Base-by-base conservation (phyloP, 2,329 filamentous ascomycete genomes). In the Colletotrichum lindemuthianum region DNA sequence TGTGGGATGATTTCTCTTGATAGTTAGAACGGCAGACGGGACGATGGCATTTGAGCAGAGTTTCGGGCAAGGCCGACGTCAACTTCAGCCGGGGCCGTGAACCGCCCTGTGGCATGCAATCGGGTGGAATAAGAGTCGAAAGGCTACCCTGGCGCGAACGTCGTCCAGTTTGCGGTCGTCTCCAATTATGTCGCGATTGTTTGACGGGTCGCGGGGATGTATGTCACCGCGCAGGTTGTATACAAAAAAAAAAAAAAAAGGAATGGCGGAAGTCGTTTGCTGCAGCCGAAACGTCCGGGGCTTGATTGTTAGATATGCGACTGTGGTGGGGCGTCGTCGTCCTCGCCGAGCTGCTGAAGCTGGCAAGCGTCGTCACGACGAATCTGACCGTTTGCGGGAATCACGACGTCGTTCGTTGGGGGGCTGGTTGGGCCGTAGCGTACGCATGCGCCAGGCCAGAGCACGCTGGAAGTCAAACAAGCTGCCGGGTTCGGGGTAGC, bases 11-110 rank as follows among this genome's bases (percentile, higher is more conserved):
- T 48, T 51, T 56, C 49, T 61, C 51, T 56, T 56, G 16, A 36
- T 60, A 59, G 24, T 51, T 47, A 13, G 43, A 48, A 50, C 40
- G 52, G 11, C n/a, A 47, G 45, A 56, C 41, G 47, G 39, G 61
- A 61, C 45, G 51, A 61, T 51, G 40, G 58, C 61, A 65, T 65
- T 48, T 61, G 51, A 36, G 40, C 57, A 60, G 36, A 51, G 24
- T 51, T 56, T 36, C 45, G 61, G 57, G 57, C 8, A 61, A 41
- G 39, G 56, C 52, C 58, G 58, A 41, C 56, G 34, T 13, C 40
- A 43, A 44, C 41, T 32, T 51, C 34, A 47, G 51, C n/a, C 45
- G 16, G 32, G 40, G 37, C 47, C 51, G 58, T 47, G 50, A 58
- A 33, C 58, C 57, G 49, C 44, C 39, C 40, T 34, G 51, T 60